Percentiles rank a stretch among this genome's conserved stretches.
phyloP scores from a whole-genome alignment of 1,139 yeast species.

The Suhomyces chickasaworum region DNA sequence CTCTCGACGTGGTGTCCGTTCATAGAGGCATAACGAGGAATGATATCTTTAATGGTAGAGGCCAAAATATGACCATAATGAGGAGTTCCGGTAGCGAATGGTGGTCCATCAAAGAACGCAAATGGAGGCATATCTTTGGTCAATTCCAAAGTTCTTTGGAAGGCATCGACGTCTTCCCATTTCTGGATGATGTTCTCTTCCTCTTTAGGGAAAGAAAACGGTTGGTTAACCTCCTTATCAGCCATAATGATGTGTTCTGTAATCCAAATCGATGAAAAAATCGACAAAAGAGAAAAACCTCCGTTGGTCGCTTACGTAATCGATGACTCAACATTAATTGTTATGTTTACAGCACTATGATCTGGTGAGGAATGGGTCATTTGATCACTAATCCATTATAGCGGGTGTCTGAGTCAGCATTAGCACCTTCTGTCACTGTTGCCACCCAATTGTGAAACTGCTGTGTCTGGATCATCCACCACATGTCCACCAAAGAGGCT shows the following conservation, averaged over 20 bases:
- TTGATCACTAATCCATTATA: background rate
- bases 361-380: background rate
- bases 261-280: slow-evolving; percentile 3
- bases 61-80: slow-evolving; percentile 98
- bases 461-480: background rate
- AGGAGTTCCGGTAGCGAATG: slow-evolving; percentile 99
- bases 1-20: slow-evolving; percentile 95
- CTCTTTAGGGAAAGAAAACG: slow-evolving; percentile 76
- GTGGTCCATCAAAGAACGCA: slow-evolving; percentile 98
- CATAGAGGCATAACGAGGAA: slow-evolving; percentile 98
- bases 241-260: slow-evolving; percentile 25
- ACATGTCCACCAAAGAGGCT: background rate
- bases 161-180: slow-evolving; percentile 93
- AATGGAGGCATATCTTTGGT: slow-evolving; percentile 86
- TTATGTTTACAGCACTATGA: no score
- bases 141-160: slow-evolving; percentile 80
- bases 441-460: background rate
- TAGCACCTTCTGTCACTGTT: background rate
- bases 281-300: slow-evolving; percentile 1
- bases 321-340: slow-evolving; percentile 6
- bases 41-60: slow-evolving; percentile 94
- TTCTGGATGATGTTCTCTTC: slow-evolving; percentile 77
- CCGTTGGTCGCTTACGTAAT: slow-evolving; percentile 2
- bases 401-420: background rate
- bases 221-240: slow-evolving; percentile 33